Conservation (phyloP, 192 early-diverging fungal genomes). For the Mortierella claussenii region DNA sequence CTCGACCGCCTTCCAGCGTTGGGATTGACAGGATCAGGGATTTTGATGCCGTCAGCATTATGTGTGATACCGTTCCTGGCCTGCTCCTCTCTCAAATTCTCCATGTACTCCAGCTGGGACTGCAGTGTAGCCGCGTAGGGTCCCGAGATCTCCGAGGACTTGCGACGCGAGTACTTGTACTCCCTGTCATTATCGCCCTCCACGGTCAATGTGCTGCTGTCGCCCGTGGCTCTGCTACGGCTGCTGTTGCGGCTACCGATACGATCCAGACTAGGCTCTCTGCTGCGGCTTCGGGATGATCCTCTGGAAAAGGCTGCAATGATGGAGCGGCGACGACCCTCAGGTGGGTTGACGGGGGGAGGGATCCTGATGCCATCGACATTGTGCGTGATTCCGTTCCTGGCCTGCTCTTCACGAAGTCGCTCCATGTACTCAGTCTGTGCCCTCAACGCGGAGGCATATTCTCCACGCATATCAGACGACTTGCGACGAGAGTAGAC, state of each 20-base stretch:
- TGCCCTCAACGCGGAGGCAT: slow-evolving; percentile 6
- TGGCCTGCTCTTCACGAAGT: slow-evolving; percentile 23
- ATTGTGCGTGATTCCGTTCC: slow-evolving; percentile 18
- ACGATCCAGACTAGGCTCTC: slow-evolving; percentile 7
- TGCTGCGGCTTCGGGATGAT: neutral
- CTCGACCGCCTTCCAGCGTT: no score
- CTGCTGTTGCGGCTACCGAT: neutral
- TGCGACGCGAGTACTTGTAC: slow-evolving; percentile 20
- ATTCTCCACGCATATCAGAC: slow-evolving; percentile 17
- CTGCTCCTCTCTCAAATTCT: slow-evolving; percentile 30
- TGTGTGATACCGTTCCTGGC: slow-evolving; percentile 5
- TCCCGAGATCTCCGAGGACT: slow-evolving; percentile 20
- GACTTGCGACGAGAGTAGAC: slow-evolving; percentile 18
- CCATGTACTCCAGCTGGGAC: slow-evolving; percentile 34
- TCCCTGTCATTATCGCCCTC: slow-evolving; percentile 7
- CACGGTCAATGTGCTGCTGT: neutral
- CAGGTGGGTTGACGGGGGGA: slow-evolving; percentile 16
- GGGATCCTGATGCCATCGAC: slow-evolving; percentile 36
- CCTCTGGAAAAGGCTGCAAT: neutral
- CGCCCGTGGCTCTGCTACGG: neutral
- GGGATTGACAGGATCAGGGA: slow-evolving; percentile 18
- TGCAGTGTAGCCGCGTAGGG: slow-evolving; percentile 12
- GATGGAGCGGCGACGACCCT: slow-evolving; percentile 7
- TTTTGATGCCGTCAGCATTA: slow-evolving; percentile 33
- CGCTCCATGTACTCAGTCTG: slow-evolving; percentile 38